Percentiles rank a stretch among this genome's conserved stretches.
phyloP scores from a whole-genome alignment of 805 yeast genomes.

The Hanseniaspora lindneri region DNA sequence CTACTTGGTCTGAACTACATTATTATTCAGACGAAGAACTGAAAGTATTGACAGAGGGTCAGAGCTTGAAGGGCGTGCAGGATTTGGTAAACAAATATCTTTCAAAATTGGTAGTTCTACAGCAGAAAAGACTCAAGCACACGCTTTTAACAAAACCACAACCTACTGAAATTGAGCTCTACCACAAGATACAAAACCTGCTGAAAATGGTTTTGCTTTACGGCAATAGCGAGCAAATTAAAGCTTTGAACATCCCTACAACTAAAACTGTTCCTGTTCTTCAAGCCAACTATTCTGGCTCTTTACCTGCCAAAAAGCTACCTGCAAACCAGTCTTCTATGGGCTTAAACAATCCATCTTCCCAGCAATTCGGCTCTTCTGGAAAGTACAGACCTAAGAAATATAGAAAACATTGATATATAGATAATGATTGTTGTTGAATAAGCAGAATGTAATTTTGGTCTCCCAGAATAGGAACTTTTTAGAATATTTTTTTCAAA shows the following conservation, averaged over 20 bases:
- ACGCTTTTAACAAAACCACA: constrained; percentile 31
- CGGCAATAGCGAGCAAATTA: constrained; percentile 18
- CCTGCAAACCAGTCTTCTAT: constrained; percentile 17
- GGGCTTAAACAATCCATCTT: background rate
- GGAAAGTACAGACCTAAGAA: constrained; percentile 2
- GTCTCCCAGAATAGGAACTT: too few relatives aligned
- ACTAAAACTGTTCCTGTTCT: constrained; percentile 49
- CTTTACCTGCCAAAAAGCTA: constrained; percentile 49
- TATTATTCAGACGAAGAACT: constrained; percentile 42
- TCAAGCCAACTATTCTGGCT: constrained; percentile 63
- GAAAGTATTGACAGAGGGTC: constrained; percentile 31
- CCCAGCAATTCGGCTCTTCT: background rate
- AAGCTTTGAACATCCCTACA: background rate
- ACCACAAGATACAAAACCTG: constrained; percentile 35
- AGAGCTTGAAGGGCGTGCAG: constrained; percentile 30
- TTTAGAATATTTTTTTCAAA: too few relatives aligned
- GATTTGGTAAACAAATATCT: constrained; percentile 37
- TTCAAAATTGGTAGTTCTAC: constrained; percentile 38
- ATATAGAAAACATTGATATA: background rate
- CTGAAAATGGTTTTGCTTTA: constrained; percentile 35
- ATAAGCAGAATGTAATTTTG: too few relatives aligned
- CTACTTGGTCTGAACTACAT: constrained; percentile 41
- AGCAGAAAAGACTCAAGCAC: constrained; percentile 34
- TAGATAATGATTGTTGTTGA: too few relatives aligned
- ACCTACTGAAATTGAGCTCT: constrained; percentile 34